phyloP scores from a whole-genome alignment of 495 filamentous ascomycete genomes.

The Lasiosphaeria hispida region DNA sequence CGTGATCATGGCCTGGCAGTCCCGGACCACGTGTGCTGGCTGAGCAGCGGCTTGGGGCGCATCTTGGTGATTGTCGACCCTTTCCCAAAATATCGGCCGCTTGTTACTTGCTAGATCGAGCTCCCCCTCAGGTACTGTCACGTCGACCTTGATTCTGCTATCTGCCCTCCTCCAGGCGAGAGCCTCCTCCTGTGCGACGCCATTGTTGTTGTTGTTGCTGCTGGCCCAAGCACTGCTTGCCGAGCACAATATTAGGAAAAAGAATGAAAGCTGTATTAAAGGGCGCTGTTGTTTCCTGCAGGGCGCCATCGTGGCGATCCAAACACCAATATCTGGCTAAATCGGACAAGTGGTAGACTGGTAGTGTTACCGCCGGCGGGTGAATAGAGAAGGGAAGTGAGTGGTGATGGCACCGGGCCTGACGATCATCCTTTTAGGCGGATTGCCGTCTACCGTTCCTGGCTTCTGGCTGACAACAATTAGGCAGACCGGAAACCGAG shows the following conservation, averaged over 20 bases:
- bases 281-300: conserved; percentile 9
- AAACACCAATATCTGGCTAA: conserved; percentile 15
- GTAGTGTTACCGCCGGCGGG: conserved; percentile 26
- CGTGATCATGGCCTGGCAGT: conserved; percentile 18
- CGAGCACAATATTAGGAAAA: conserved; percentile 24
- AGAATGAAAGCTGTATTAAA: conserved; percentile 13
- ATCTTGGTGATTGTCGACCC: background rate
- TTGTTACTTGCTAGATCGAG: background rate
- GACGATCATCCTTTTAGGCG: conserved; percentile 33
- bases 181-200: background rate
- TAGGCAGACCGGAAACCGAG: conserved; percentile 27
- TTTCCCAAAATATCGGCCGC: background rate
- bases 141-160: background rate
- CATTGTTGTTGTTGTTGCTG: conserved; percentile 4
- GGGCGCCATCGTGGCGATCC: conserved; percentile 6
- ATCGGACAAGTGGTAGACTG: conserved; percentile 6
- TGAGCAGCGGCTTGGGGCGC: conserved; percentile 6
- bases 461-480: conserved; percentile 7
- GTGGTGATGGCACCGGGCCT: conserved; percentile 15
- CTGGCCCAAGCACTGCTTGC: background rate
- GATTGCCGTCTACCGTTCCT: background rate
- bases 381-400: conserved; percentile 21
- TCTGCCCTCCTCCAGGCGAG: background rate
- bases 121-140: background rate
- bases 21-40: conserved; percentile 13